phyloP scores from a whole-genome alignment of 2,329 filamentous ascomycete genomes.

The Talaromyces sp. region DNA sequence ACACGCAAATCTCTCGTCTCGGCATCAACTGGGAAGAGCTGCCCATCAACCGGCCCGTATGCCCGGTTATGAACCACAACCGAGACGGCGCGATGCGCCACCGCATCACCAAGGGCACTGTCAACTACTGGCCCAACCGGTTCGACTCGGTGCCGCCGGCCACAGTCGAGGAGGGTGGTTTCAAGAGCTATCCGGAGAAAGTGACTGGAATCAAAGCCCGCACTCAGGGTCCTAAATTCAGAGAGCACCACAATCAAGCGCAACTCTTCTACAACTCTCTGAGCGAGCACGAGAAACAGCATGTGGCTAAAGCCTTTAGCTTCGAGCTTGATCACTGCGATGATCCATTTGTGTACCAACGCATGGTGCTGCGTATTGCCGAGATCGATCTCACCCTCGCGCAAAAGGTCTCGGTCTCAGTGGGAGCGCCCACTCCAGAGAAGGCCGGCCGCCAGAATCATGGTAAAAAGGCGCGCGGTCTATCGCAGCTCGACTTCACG shows the following conservation, averaged over 20 bases:
- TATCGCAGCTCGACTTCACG: constrained; percentile 69
- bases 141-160: constrained; percentile 62
- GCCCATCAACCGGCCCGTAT: constrained; percentile 66
- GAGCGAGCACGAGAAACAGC: constrained; percentile 60
- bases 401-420: constrained; percentile 63
- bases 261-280: constrained; percentile 81
- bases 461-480: constrained; percentile 60
- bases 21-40: constrained; percentile 66
- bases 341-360: constrained; percentile 69
- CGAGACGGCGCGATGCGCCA: constrained; percentile 70
- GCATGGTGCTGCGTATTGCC: constrained; percentile 62
- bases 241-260: constrained; percentile 71
- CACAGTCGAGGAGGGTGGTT: constrained; percentile 58
- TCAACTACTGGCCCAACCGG: constrained; percentile 79
- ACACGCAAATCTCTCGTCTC: constrained; percentile 57
- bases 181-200: constrained; percentile 63
- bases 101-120: constrained; percentile 65
- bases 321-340: constrained; percentile 81
- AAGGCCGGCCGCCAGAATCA: constrained; percentile 55
- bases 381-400: constrained; percentile 71
- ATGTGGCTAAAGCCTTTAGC: constrained; percentile 56
- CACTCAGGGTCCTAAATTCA: constrained; percentile 65
- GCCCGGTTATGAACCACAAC: constrained; percentile 68
- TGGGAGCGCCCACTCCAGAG: constrained; percentile 58
- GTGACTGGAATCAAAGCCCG: constrained; percentile 67